These are phyloP conservation scores for Trichophyton schoenleinii DNA, from an alignment of 2,329 filamentous ascomycete species.

Conservation along the genomic window DNA sequence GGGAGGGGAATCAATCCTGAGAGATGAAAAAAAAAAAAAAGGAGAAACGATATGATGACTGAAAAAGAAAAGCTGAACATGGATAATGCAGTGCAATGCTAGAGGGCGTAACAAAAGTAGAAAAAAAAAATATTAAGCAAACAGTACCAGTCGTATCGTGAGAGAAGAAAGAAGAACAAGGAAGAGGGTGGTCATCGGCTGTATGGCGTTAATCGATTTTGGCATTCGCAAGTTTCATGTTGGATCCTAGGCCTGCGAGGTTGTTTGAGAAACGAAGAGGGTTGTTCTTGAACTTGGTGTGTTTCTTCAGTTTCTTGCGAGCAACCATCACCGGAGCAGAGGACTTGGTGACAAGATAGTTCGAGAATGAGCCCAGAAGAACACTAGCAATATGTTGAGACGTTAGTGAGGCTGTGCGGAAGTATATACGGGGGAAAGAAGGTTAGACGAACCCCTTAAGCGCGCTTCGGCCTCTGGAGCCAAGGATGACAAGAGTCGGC, in stretches of 20 bases:
- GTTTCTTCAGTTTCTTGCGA: constrained; percentile 74
- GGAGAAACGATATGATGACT: background rate
- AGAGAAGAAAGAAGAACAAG: no score
- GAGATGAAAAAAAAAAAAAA: background rate
- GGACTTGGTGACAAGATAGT: constrained; percentile 93
- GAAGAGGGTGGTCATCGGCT: no score
- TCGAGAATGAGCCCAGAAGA: constrained; percentile 88
- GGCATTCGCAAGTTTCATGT: constrained; percentile 52
- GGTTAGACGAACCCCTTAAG: constrained; percentile 64
- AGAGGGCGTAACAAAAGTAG: background rate
- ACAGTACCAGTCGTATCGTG: background rate
- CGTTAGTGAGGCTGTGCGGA: background rate
- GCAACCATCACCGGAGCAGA: constrained; percentile 98
- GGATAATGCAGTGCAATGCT: background rate
- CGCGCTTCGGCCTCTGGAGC: constrained; percentile 78
- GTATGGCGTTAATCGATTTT: constrained; percentile 52
- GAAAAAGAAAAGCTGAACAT: background rate
- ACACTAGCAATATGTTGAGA: constrained; percentile 45
- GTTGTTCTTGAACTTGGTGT: constrained; percentile 64
- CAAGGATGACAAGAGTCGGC: constrained; percentile 85
- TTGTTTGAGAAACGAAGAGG: constrained; percentile 70
- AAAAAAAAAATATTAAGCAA: no score
- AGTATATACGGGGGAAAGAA: background rate
- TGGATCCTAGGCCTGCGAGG: constrained; percentile 47
- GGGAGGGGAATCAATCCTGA: background rate